phyloP scores from a whole-genome alignment of 1,284 basidiomycete genomes.

The Ganoderma boninense region DNA sequence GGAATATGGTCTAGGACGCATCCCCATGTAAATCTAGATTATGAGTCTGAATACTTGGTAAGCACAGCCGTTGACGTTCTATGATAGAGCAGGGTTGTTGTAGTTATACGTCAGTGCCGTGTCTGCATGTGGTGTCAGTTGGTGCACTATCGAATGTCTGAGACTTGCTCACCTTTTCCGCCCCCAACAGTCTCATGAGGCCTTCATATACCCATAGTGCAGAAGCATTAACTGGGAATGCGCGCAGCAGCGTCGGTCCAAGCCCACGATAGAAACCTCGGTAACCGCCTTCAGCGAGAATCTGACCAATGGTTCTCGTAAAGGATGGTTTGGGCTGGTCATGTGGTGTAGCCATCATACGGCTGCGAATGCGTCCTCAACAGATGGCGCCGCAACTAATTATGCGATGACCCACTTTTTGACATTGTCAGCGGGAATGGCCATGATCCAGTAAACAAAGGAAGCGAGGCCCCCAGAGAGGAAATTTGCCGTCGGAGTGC shows the following conservation, averaged over 20 bases:
- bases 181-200: constrained; percentile 66
- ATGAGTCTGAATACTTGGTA: not conserved
- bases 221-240: constrained; percentile 78
- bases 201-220: constrained; percentile 79
- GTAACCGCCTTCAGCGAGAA: constrained; percentile 58
- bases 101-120: not conserved
- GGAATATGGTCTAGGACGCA: not conserved
- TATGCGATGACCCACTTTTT: constrained; percentile 65
- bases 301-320: constrained; percentile 53
- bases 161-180: constrained; percentile 61
- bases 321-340: constrained; percentile 58
- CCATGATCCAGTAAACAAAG: constrained; percentile 72
- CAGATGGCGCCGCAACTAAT: not conserved
- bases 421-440: constrained; percentile 80
- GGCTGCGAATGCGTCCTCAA: constrained; percentile 45
- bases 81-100: not conserved
- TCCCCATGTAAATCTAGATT: not conserved
- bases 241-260: constrained; percentile 67
- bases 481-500: constrained; percentile 71
- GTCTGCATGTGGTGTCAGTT: constrained; percentile 19
- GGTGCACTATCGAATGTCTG: not conserved
- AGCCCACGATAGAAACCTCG: constrained; percentile 71
- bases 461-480: constrained; percentile 72
- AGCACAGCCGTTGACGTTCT: not conserved
- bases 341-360: constrained; percentile 65